Base-by-base conservation (phyloP, 176 grass and related monocot species). In the Lolium perenne region DNA sequence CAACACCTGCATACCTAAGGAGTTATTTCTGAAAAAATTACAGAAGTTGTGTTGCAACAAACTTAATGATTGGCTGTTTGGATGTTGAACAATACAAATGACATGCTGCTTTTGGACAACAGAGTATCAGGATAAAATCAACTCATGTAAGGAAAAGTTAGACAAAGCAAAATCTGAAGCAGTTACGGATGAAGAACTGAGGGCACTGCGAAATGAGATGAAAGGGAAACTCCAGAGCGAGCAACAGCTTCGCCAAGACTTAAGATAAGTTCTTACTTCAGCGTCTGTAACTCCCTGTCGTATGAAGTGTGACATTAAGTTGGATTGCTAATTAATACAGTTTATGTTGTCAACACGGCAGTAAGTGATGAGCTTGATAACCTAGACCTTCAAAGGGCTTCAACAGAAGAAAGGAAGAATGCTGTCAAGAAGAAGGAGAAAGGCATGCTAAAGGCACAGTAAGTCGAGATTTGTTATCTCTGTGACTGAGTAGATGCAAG, bases 231-330 rank as follows among this genome's bases (percentile, higher is more conserved):
- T 91, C 12, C 83, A 83, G 78, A 86, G 74, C 20, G 93, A 92
- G 82, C 68, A 87, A 17, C 70, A 86, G 57, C 89, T 97, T 87
- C 80, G 82, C 32, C 50, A 80, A 69, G 91, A 91, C 29, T 88
- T 95, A 87, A 95, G 91, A 97, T 97, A 91, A 90, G 85, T 77
- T 86, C 58, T 86, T 91, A 56, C 51, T 67, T 88, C 68, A 69
- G 16, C 41, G 7, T 67, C 4, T 58, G 1, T 84, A 58, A 57
- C 20, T 78, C 59, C 10, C 9, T n/a, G 43, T 20, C 38, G 16
- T 69, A 25, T 86, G 20, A 77, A 86, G 54, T 72, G 7, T 38
- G 74, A 23, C 7, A 55, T 68, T 62, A 81, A 29, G n/a, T 56
- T 58, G 47, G 80, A 43, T 43, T 43, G 41, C 41, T 43, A 43